phyloP scores from a whole-genome alignment of 192 early-diverging fungal species.

The Coemansia sp. region DNA sequence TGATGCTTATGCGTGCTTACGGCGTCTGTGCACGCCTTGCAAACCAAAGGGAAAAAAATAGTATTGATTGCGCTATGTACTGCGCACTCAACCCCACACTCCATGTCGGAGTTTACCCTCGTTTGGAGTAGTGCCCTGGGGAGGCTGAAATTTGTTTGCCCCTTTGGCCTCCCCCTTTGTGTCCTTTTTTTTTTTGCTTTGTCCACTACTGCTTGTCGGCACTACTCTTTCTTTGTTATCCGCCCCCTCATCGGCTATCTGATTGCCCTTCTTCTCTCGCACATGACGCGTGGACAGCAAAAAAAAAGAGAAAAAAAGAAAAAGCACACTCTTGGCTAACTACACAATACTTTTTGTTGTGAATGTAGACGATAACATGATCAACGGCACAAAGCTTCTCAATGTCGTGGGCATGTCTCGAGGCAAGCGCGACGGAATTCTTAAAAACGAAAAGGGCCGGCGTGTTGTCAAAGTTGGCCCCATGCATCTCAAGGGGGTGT shows the following conservation, averaged over 20 bases:
- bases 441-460: constrained; percentile 87
- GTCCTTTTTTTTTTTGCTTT: not conserved
- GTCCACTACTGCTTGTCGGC: constrained; percentile 5
- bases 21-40: constrained; percentile 11
- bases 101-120: not conserved
- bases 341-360: constrained; percentile 9
- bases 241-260: constrained; percentile 9
- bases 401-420: constrained; percentile 89
- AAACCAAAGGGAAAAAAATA: not conserved
- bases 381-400: constrained; percentile 85
- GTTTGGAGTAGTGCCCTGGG: constrained; percentile 5
- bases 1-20: constrained; percentile 21
- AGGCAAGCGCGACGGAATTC: constrained; percentile 82
- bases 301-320: no score
- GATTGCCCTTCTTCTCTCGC: constrained; percentile 7
- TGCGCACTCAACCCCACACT: not conserved
- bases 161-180: not conserved
- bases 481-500: constrained; percentile 88
- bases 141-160: not conserved
- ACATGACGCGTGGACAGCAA: constrained; percentile 4
- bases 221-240: constrained; percentile 7
- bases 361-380: constrained; percentile 79
- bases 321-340: not conserved
- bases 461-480: constrained; percentile 86
- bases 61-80: constrained; percentile 2